Evolutionary conservation across 1,284 basidiomycete genomes (phyloP).

Genomic region (Cryptococcus maquisensis): DNA sequence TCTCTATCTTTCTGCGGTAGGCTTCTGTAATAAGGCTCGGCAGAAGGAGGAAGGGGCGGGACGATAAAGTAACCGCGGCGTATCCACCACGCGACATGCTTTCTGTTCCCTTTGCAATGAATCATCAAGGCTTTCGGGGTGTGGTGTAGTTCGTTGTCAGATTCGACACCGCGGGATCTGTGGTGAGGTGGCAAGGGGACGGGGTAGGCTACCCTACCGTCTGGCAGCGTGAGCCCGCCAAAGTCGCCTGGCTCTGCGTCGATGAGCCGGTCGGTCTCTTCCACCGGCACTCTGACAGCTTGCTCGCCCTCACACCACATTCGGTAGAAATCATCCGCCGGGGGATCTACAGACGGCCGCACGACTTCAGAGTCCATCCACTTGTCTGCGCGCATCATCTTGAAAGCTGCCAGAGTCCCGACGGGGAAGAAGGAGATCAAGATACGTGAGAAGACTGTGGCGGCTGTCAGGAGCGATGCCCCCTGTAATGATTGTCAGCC

Average conservation of each 20-base stretch:
- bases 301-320: conserved; percentile 45
- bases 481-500: conserved; percentile 43
- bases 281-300: conserved; percentile 15
- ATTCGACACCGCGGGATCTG: neutral
- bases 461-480: conserved; percentile 46
- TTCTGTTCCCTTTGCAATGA: neutral
- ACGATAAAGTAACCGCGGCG: conserved; percentile 22
- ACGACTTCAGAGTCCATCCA: conserved; percentile 26
- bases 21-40: conserved; percentile 27
- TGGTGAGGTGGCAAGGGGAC: conserved; percentile 16
- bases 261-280: conserved; percentile 17
- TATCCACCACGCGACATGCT: conserved; percentile 5
- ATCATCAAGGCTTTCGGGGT: conserved; percentile 2
- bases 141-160: neutral
- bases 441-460: conserved; percentile 40
- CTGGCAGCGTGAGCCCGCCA: conserved; percentile 17
- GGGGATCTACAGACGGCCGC: conserved; percentile 23
- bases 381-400: conserved; percentile 18
- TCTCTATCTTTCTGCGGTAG: conserved; percentile 49
- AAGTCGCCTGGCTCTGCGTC: conserved; percentile 17
- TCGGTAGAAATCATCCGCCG: conserved; percentile 40
- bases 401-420: conserved; percentile 34
- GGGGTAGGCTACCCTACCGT: conserved; percentile 31
- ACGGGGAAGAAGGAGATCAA: conserved; percentile 47
- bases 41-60: conserved; percentile 31